These are phyloP conservation scores for Cutaneotrichosporon sp. DNA, from an alignment of 1,284 basidiomycete species.

Conservation along the genomic window DNA sequence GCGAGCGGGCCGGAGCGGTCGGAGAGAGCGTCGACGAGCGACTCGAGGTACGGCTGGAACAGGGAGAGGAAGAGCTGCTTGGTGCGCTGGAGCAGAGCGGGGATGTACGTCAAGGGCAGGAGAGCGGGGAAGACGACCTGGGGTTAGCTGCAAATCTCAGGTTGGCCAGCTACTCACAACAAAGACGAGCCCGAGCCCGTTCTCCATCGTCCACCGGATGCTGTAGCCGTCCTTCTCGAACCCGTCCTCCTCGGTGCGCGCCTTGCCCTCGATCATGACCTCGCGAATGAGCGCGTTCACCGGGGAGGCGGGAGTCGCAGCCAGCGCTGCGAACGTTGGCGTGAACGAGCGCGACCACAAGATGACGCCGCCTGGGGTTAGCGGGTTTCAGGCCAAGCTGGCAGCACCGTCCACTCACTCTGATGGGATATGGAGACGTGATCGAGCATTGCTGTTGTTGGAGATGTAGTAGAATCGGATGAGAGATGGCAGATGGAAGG, in stretches of 20 bases:
- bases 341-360: slow-evolving; percentile 92
- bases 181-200: slow-evolving; percentile 91
- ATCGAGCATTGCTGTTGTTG: slow-evolving; percentile 80
- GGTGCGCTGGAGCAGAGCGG: slow-evolving; percentile 76
- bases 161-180: slow-evolving; percentile 64
- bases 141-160: slow-evolving; percentile 13
- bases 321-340: slow-evolving; percentile 71
- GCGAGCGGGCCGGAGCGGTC: slow-evolving; percentile 52
- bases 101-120: slow-evolving; percentile 90
- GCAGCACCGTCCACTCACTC: slow-evolving; percentile 60
- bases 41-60: slow-evolving; percentile 76
- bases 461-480: background rate
- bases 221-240: slow-evolving; percentile 91
- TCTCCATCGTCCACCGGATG: slow-evolving; percentile 88
- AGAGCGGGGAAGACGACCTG: slow-evolving; percentile 97
- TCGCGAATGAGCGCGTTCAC: slow-evolving; percentile 87
- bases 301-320: slow-evolving; percentile 76
- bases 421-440: slow-evolving; percentile 88
- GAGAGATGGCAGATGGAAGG: background rate
- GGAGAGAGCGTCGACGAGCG: slow-evolving; percentile 78
- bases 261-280: slow-evolving; percentile 76
- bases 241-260: slow-evolving; percentile 61
- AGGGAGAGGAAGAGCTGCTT: slow-evolving; percentile 82
- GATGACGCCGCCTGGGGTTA: slow-evolving; percentile 74
- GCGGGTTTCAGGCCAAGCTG: slow-evolving; percentile 10